Conservation (phyloP, 2,329 filamentous ascomycete species). For the Monosporascus sp. region DNA sequence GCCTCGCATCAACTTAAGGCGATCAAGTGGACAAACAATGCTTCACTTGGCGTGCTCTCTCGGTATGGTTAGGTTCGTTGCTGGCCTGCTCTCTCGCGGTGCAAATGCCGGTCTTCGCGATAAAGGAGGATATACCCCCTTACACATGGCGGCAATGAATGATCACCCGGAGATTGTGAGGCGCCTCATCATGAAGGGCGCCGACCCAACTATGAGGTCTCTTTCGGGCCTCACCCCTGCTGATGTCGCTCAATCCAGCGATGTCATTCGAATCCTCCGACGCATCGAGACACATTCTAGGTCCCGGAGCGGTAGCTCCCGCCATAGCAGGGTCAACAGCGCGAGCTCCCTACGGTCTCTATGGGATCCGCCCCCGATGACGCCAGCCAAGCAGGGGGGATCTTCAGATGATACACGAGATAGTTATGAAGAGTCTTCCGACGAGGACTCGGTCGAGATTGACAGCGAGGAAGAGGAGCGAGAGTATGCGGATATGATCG, state of each 20-base stretch:
- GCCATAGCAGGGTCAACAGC: constrained; percentile 60
- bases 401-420: constrained; percentile 32
- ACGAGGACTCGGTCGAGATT: constrained; percentile 30
- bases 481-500: constrained; percentile 32
- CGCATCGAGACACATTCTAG: constrained; percentile 57
- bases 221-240: constrained; percentile 64
- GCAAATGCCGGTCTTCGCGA: constrained; percentile 71
- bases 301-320: constrained; percentile 59
- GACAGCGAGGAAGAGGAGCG: constrained; percentile 36
- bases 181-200: constrained; percentile 66
- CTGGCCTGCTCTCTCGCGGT: constrained; percentile 70
- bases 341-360: constrained; percentile 61
- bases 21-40: constrained; percentile 69
- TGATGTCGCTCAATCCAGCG: constrained; percentile 63
- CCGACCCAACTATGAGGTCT: constrained; percentile 65
- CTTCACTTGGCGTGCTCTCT: constrained; percentile 73
- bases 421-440: constrained; percentile 28
- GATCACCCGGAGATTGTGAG: constrained; percentile 71
- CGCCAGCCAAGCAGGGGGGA: constrained; percentile 23
- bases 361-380: constrained; percentile 51
- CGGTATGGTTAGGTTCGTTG: constrained; percentile 69
- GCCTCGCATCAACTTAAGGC: constrained; percentile 60
- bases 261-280: constrained; percentile 58
- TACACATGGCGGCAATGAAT: constrained; percentile 76
- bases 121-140: constrained; percentile 72